Conservation (phyloP, 1,284 basidiomycete genomes). For the Coniophora puteana region DNA sequence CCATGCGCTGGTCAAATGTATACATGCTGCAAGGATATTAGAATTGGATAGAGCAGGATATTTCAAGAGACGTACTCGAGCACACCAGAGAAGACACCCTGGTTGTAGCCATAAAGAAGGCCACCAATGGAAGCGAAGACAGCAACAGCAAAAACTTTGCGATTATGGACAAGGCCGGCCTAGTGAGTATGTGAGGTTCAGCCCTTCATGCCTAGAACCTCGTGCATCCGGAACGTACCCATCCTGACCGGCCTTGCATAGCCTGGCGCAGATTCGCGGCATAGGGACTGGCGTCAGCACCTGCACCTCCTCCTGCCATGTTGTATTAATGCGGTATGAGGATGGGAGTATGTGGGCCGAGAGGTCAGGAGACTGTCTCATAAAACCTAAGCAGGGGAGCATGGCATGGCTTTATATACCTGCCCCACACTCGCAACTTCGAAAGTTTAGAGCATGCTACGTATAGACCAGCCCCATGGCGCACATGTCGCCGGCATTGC, state of each 20-base stretch:
- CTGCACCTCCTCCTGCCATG: slow-evolving; percentile 41
- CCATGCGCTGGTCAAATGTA: slow-evolving; percentile 54
- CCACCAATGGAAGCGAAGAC: slow-evolving; percentile 74
- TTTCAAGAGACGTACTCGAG: slow-evolving; percentile 38
- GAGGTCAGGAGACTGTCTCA: no score
- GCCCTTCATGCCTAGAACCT: neutral
- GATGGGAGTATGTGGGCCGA: no score
- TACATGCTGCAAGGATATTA: slow-evolving; percentile 40
- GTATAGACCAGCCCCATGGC: no score
- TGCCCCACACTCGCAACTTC: no score
- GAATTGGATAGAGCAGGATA: slow-evolving; percentile 1
- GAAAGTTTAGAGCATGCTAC: no score
- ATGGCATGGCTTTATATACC: no score
- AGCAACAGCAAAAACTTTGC: slow-evolving; percentile 56
- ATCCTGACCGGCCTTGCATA: slow-evolving; percentile 62
- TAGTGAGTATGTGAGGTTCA: slow-evolving; percentile 19
- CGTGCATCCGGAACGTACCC: slow-evolving; percentile 41
- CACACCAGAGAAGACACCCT: slow-evolving; percentile 75
- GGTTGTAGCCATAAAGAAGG: slow-evolving; percentile 45
- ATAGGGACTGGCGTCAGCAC: slow-evolving; percentile 26
- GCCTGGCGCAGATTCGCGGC: slow-evolving; percentile 47
- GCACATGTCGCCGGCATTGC: no score
- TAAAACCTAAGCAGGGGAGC: no score
- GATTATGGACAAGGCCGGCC: slow-evolving; percentile 61
- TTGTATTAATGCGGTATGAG: no score